Evolutionary conservation across 306 rosid species (phyloP).

Genomic region (Vachellia pachyceras): DNA sequence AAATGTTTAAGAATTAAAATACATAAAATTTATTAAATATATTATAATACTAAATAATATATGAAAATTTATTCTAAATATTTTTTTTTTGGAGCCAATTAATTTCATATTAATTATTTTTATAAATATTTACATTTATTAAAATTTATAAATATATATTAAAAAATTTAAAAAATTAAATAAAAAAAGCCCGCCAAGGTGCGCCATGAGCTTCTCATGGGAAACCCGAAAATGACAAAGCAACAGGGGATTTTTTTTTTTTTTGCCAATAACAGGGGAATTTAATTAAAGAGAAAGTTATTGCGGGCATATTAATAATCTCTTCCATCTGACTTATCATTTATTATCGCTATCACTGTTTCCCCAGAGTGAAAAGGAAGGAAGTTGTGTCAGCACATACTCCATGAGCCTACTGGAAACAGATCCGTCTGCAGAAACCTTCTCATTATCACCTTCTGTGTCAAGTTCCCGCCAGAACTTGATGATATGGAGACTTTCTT

Average conservation of each 20-base stretch:
- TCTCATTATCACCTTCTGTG: slow-evolving; percentile 41
- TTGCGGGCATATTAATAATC: background rate
- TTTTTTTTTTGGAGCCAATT: no score
- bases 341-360: slow-evolving; percentile 34
- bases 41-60: no score
- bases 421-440: slow-evolving; percentile 24
- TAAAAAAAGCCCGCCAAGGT: no score
- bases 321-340: slow-evolving; percentile 29
- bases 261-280: no score
- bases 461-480: slow-evolving; percentile 85
- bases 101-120: no score
- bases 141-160: no score
- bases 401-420: slow-evolving; percentile 40
- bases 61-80: no score
- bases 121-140: no score
- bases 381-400: slow-evolving; percentile 46
- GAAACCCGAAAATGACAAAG: background rate
- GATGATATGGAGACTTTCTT: slow-evolving; percentile 87
- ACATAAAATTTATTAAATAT: no score
- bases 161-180: no score
- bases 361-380: slow-evolving; percentile 41
- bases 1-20: no score
- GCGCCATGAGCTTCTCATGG: background rate
- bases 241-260: no score
- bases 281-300: background rate